These are phyloP conservation scores for Sarocladium brachiariae DNA, from an alignment of 2,329 filamentous ascomycete genomes.

Conservation along the genomic window DNA sequence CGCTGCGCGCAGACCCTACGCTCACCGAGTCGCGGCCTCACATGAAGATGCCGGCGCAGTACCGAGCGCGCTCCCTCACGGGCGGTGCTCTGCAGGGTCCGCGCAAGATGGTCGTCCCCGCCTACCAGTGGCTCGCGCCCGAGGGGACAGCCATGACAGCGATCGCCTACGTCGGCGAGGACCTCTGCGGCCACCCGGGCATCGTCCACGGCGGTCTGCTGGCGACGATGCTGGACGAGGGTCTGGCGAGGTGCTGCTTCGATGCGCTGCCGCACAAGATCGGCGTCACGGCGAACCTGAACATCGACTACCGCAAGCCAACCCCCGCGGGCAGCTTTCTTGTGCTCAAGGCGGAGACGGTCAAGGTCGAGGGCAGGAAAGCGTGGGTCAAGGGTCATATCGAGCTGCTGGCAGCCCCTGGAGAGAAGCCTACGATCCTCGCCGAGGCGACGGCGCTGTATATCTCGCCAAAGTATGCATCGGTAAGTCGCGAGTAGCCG, in stretches of 20 bases:
- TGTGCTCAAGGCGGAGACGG: slow-evolving; percentile 72
- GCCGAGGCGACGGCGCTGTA: slow-evolving; percentile 83
- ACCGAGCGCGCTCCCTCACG: slow-evolving; percentile 72
- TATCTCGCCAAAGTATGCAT: slow-evolving; percentile 78
- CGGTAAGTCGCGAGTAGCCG: slow-evolving; percentile 54
- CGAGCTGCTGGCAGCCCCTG: slow-evolving; percentile 62
- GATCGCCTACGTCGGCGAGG: slow-evolving; percentile 69
- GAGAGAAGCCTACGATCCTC: slow-evolving; percentile 58
- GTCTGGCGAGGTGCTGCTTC: slow-evolving; percentile 81
- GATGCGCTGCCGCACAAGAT: slow-evolving; percentile 79
- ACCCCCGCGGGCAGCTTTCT: slow-evolving; percentile 68
- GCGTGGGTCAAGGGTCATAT: slow-evolving; percentile 87
- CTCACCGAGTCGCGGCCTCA: slow-evolving; percentile 77
- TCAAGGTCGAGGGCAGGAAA: slow-evolving; percentile 84
- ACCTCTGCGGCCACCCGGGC: slow-evolving; percentile 82
- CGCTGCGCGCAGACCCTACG: slow-evolving; percentile 58
- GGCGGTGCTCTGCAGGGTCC: slow-evolving; percentile 71
- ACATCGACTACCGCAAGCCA: slow-evolving; percentile 74
- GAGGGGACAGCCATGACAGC: slow-evolving; percentile 63
- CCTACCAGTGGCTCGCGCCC: slow-evolving; percentile 67
- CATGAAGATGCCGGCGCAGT: slow-evolving; percentile 68
- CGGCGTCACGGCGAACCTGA: slow-evolving; percentile 80
- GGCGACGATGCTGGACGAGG: slow-evolving; percentile 90
- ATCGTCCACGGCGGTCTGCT: slow-evolving; percentile 87
- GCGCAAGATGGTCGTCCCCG: slow-evolving; percentile 72